Percentiles rank a stretch among this genome's conserved stretches.
Evolutionary conservation across 179 eudicot species (phyloP).

Genomic region (Nepenthes alata): DNA sequence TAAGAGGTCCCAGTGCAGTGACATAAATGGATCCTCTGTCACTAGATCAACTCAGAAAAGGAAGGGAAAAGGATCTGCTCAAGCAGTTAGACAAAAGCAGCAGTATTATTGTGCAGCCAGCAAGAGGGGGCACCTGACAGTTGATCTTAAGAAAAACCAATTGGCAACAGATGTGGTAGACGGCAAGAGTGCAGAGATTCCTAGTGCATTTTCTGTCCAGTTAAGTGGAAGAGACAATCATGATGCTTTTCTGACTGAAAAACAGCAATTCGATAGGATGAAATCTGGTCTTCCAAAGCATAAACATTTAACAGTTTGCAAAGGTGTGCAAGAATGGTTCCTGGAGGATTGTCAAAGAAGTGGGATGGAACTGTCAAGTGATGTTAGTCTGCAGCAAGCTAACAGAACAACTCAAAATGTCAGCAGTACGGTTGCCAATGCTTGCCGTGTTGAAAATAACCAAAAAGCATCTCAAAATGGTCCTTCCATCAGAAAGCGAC

Average conservation of each 20-base stretch:
- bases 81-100: constrained; percentile 16
- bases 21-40: constrained; percentile 14
- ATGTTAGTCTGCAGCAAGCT: neutral
- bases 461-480: constrained; percentile 9
- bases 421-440: constrained; percentile 7
- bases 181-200: constrained; percentile 1
- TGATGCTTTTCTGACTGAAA: neutral
- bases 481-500: constrained; percentile 13
- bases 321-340: neutral
- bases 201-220: constrained; percentile 7
- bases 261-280: too few species aligned
- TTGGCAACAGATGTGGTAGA: constrained; percentile 4
- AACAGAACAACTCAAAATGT: constrained; percentile 3
- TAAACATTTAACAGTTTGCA: neutral
- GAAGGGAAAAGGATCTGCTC: constrained; percentile 12
- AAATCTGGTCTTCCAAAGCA: too few species aligned
- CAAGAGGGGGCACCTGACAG: neutral
- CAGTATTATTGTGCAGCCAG: constrained; percentile 17
- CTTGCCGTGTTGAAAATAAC: constrained; percentile 4
- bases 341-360: neutral
- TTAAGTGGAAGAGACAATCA: constrained; percentile 3
- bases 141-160: constrained; percentile 10
- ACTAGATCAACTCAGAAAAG: constrained; percentile 17
- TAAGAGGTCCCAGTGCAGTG: constrained; percentile 9
- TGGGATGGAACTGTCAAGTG: neutral